Percentiles rank a stretch among this genome's conserved stretches.
These are phyloP conservation scores for Starmerella powellii DNA, from an alignment of 805 yeast genomes.

Conservation along the genomic window DNA sequence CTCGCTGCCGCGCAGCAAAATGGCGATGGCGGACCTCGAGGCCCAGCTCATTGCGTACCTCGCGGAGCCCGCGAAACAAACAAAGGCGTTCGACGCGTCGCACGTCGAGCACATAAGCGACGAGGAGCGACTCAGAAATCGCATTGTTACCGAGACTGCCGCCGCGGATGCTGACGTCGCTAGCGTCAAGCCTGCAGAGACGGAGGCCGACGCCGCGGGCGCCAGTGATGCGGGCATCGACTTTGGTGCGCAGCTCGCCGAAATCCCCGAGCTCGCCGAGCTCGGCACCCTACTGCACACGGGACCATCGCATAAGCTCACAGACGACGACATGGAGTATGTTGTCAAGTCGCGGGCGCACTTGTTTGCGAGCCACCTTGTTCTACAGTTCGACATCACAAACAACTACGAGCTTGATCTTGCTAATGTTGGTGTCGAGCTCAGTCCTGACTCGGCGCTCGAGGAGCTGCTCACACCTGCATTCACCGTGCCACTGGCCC, in stretches of 20 bases:
- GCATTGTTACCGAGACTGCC: constrained; percentile 7
- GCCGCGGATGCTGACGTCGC: constrained; percentile 8
- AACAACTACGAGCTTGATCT: constrained; percentile 76
- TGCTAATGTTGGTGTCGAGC: constrained; percentile 55
- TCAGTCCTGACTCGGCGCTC: constrained; percentile 21
- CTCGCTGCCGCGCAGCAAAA: constrained; percentile 43
- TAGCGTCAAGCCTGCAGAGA: constrained; percentile 2
- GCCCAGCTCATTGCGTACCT: constrained; percentile 63
- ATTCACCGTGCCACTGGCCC: constrained; percentile 54
- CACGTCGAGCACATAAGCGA: constrained; percentile 43
- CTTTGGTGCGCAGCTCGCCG: constrained; percentile 55
- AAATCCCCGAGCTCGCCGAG: constrained; percentile 57
- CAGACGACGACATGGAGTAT: constrained; percentile 88
- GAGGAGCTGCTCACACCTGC: constrained; percentile 56
- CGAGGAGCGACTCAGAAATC: constrained; percentile 25
- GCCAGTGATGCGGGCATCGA: constrained; percentile 19
- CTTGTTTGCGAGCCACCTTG: constrained; percentile 57
- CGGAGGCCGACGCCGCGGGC: neutral
- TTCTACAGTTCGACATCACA: constrained; percentile 67
- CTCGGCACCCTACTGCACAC: constrained; percentile 70
- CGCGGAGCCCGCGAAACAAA: constrained; percentile 34
- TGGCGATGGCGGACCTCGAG: constrained; percentile 69
- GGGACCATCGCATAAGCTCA: constrained; percentile 44
- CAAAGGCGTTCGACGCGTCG: constrained; percentile 57
- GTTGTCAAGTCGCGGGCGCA: constrained; percentile 78